A percentile compares a stretch with the other conserved stretches of the same genome.
Conservation (phyloP, 495 filamentous ascomycete species). For the Penicillium subrubescens region DNA sequence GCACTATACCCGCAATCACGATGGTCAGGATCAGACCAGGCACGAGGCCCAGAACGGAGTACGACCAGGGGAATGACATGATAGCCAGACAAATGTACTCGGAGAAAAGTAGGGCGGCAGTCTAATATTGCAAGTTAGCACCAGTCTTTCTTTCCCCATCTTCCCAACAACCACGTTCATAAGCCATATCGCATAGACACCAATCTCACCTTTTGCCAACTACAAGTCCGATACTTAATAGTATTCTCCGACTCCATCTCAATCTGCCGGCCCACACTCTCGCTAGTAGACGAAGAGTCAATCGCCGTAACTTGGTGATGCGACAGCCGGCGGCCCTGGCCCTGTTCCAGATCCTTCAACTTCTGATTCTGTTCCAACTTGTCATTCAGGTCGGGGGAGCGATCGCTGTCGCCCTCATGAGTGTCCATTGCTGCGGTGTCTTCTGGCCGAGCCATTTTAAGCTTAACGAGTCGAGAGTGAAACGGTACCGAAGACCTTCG, state of each 20-base stretch:
- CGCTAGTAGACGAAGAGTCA: constrained; percentile 37
- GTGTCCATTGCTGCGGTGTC: constrained; percentile 22
- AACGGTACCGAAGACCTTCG: constrained; percentile 28
- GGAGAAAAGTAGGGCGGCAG: constrained; percentile 81
- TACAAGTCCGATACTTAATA: constrained; percentile 88
- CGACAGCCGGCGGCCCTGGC: constrained; percentile 27
- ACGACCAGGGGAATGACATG: constrained; percentile 92
- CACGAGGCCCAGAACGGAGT: constrained; percentile 83
- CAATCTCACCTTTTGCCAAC: constrained; percentile 76
- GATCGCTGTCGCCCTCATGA: constrained; percentile 21
- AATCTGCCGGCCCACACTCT: constrained; percentile 68
- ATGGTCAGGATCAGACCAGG: constrained; percentile 82
- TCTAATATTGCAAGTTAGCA: constrained; percentile 49
- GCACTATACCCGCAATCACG: constrained; percentile 69
- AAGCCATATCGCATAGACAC: background rate
- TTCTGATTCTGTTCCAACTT: constrained; percentile 29
- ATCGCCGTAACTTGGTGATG: constrained; percentile 23
- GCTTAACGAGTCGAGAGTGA: constrained; percentile 33
- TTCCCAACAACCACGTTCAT: background rate
- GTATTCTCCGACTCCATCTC: constrained; percentile 74
- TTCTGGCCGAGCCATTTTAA: constrained; percentile 43
- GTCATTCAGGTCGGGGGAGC: constrained; percentile 28
- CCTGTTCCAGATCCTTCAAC: constrained; percentile 38
- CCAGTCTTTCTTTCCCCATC: background rate
- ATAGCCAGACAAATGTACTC: constrained; percentile 94